Conservation (phyloP, 106 monocot genomes). For the Dioscorea dumetorum region DNA sequence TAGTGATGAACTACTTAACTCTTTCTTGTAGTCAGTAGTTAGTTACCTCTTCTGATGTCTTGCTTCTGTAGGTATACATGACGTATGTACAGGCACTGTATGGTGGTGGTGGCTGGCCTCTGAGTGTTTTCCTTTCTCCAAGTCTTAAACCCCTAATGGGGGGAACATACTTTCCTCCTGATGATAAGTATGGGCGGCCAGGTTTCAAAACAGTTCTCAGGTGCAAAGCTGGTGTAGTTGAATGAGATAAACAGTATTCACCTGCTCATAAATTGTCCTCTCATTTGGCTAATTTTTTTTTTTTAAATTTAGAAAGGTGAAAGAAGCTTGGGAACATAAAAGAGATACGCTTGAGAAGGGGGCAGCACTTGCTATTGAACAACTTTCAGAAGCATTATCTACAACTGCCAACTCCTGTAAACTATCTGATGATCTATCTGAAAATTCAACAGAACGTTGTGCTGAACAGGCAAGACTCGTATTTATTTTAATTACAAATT, state of each 20-base stretch:
- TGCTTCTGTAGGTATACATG: conserved; percentile 75
- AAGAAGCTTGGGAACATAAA: conserved; percentile 88
- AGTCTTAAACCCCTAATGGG: conserved; percentile 93
- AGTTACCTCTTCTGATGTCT: too few species aligned
- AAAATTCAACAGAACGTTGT: conserved; percentile 38
- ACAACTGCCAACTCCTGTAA: conserved; percentile 33
- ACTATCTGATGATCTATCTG: conserved; percentile 40
- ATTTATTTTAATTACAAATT: too few species aligned
- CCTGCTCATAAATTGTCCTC: background rate
- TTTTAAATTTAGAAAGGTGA: conserved; percentile 59
- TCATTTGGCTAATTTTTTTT: background rate
- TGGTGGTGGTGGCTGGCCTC: conserved; percentile 96
- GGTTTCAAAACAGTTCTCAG: conserved; percentile 91
- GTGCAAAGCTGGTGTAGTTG: conserved; percentile 19
- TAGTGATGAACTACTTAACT: too few species aligned
- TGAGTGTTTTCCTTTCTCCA: conserved; percentile 91
- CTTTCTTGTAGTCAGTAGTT: too few species aligned
- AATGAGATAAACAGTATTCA: background rate
- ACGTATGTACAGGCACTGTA: conserved; percentile 86
- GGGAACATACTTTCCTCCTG: conserved; percentile 96
- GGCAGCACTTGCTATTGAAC: conserved; percentile 63
- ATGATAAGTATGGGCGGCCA: conserved; percentile 85
- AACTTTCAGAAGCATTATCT: conserved; percentile 76
- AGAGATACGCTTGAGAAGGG: conserved; percentile 62
- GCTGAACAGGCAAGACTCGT: conserved; percentile 46